Evolutionary conservation across 2,329 filamentous ascomycete genomes (phyloP).

Genomic region (Fusarium pseudoanthophilum): DNA sequence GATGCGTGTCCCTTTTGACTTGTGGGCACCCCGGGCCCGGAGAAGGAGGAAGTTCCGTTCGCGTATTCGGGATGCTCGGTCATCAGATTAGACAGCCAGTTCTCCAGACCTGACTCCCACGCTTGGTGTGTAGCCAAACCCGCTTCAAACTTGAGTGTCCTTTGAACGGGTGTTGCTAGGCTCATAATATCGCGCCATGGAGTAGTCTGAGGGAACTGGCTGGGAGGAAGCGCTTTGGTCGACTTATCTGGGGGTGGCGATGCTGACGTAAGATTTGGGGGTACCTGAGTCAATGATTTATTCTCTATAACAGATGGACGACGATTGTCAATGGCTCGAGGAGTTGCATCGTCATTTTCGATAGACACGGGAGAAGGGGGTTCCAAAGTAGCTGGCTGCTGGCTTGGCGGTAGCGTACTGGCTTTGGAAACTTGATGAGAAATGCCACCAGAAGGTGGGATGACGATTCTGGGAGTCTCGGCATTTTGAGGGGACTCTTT

Average conservation of each 20-base stretch:
- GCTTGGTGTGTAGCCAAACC: conserved; percentile 76
- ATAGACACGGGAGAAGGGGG: conserved; percentile 58
- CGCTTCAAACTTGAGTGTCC: conserved; percentile 78
- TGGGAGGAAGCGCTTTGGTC: conserved; percentile 20
- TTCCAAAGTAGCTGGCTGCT: conserved; percentile 47
- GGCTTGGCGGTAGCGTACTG: conserved; percentile 33
- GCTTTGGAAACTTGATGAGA: conserved; percentile 43
- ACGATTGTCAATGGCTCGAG: conserved; percentile 39
- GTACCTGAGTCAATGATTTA: conserved; percentile 52
- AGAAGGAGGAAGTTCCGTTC: conserved; percentile 50
- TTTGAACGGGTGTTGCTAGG: conserved; percentile 71
- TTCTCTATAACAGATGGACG: conserved; percentile 55
- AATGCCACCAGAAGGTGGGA: conserved; percentile 35
- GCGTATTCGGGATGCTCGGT: conserved; percentile 61
- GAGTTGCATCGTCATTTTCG: conserved; percentile 45
- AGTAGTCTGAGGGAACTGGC: conserved; percentile 52
- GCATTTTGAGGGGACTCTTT: conserved; percentile 26
- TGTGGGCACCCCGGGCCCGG: conserved; percentile 25
- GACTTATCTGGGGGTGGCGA: conserved; percentile 50
- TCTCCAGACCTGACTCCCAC: conserved; percentile 78
- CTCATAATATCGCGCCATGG: conserved; percentile 82
- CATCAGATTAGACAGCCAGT: conserved; percentile 63
- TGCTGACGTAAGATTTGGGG: conserved; percentile 50
- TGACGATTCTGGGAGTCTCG: conserved; percentile 36
- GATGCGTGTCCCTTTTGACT: conserved; percentile 34